phyloP scores from a whole-genome alignment of 805 yeast species.

The Sugiyamaella marilandica region DNA sequence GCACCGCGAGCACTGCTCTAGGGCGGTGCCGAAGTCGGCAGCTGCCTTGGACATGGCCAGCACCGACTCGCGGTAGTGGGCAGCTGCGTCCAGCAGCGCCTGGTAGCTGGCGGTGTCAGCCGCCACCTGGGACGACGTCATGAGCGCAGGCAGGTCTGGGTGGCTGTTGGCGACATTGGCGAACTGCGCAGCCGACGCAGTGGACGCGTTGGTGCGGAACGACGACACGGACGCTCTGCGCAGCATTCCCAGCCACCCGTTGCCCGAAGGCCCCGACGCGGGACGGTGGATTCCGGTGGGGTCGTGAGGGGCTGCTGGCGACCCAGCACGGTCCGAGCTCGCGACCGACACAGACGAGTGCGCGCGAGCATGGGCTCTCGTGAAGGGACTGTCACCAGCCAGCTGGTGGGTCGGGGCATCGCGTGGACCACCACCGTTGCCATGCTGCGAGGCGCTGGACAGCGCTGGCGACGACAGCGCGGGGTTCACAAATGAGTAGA shows the following conservation, averaged over 20 bases:
- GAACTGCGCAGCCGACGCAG: slow-evolving; percentile 8
- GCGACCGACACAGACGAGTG: neutral
- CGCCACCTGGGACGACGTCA: slow-evolving; percentile 56
- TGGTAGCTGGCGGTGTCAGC: slow-evolving; percentile 46
- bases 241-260: neutral
- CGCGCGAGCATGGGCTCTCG: neutral
- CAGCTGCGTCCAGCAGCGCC: slow-evolving; percentile 45
- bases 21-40: slow-evolving; percentile 62
- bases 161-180: slow-evolving; percentile 21
- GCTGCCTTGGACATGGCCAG: slow-evolving; percentile 52
- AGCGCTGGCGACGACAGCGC: slow-evolving; percentile 7
- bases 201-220: slow-evolving; percentile 13
- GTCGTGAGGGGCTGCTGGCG: neutral
- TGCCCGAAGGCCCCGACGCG: neutral
- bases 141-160: slow-evolving; percentile 54
- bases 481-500: slow-evolving; percentile 44
- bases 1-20: slow-evolving; percentile 59
- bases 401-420: neutral
- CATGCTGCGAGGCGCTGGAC: neutral
- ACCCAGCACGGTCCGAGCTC: neutral
- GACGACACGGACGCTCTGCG: slow-evolving; percentile 10
- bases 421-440: neutral
- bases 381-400: neutral
- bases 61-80: slow-evolving; percentile 45
- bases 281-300: neutral